These are phyloP conservation scores for Oemleria cerasiformis DNA, from an alignment of 306 rosid species.

Conservation along the genomic window DNA sequence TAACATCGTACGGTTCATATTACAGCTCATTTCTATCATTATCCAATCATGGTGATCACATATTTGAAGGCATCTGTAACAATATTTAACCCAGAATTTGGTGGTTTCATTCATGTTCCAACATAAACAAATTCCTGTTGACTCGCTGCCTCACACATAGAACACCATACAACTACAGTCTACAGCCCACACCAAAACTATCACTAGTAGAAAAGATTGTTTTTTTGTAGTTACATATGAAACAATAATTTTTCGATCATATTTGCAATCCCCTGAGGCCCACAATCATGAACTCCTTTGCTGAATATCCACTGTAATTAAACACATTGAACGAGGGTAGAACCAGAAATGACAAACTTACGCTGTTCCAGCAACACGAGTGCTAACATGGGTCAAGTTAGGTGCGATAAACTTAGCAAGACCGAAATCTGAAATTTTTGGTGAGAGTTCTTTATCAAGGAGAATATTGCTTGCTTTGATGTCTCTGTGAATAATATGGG, in stretches of 20 bases:
- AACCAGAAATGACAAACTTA: conserved; percentile 36
- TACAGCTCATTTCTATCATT: background rate
- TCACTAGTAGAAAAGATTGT: background rate
- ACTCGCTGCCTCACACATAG: background rate
- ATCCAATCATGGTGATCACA: background rate
- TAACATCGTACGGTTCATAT: background rate
- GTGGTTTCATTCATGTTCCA: background rate
- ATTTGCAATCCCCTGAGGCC: background rate
- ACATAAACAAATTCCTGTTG: background rate
- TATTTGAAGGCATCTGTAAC: background rate
- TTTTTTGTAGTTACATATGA: background rate
- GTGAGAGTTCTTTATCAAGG: conserved; percentile 53
- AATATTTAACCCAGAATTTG: background rate
- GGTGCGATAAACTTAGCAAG: conserved; percentile 76
- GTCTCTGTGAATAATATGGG: conserved; percentile 80
- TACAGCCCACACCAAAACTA: background rate
- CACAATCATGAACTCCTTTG: background rate
- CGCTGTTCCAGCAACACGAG: conserved; percentile 80
- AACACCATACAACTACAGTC: background rate
- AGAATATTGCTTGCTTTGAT: conserved; percentile 78
- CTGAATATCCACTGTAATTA: conserved; percentile 1
- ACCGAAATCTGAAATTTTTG: conserved; percentile 85
- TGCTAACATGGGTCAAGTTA: conserved; percentile 68
- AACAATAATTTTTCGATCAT: background rate
- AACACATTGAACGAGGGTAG: background rate